Base-by-base conservation (phyloP, 2,329 filamentous ascomycete genomes). In the Chrysoporthe deuterocubensis region DNA sequence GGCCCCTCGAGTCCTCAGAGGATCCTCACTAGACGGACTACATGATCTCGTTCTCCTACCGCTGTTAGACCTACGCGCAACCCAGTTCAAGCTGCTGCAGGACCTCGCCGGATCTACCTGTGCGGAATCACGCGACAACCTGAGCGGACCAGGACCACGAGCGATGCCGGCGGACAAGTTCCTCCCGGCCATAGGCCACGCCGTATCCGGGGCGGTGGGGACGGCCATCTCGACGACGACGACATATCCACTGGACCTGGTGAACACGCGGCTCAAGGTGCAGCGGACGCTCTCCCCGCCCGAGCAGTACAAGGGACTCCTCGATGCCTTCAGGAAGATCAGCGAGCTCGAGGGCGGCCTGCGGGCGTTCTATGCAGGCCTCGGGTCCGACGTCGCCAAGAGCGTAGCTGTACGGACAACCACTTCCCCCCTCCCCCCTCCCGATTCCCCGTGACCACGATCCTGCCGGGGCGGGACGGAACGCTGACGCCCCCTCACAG, bases 231-330 rank as follows among this genome's bases (percentile, higher is more conserved):
- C 93, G 13, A 95, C 94, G 73, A 84, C 93, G 59, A 80, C 89
- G 65, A 89, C 92, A 6, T 96, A 97, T 76, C 94, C 94, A 1
- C 85, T 97, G 67, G 91, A 93, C 74, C 86, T 96, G 56, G 88
- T 96, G 70, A 90, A 93, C 66, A 94, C 93, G 37, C 88, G 93
- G 40, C 85, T 97, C 59, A 93, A 96, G 79, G 91, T 93, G 3
- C 92, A 96, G 80, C 85, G 85, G 52, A 18, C 57, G 5, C n/a
- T 60, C 14, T n/a, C 57, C 8, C 7, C 57, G 57, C 8, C 57
- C 4, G 37, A 60, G 57, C 57, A 21, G 21, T 94, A 95, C 76
- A 81, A 82, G 40, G 87, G 87, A 66, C 83, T 96, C 57, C 65
- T 87, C 32, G 92, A 94, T 78, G 92, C 91, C 0, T 85, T 91